Evolutionary conservation across 176 grass and related monocot species (phyloP).

Genomic region (Bothriochloa decipiens): DNA sequence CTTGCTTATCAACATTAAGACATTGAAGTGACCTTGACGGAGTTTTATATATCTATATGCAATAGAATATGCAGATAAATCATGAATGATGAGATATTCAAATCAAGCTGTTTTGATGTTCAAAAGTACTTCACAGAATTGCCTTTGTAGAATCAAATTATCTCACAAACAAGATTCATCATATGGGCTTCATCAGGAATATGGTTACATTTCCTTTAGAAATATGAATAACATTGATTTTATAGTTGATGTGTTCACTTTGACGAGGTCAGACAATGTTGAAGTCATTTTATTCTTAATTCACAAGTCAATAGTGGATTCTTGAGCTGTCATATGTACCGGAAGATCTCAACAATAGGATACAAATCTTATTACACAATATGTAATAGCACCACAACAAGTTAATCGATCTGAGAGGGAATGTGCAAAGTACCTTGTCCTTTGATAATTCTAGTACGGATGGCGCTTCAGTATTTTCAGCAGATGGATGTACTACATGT

Average conservation of each 20-base stretch:
- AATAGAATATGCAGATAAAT: slow-evolving; percentile 6
- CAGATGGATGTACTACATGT: slow-evolving; percentile 61
- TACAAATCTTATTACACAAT: neutral
- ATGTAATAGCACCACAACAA: neutral
- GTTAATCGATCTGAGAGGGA: neutral
- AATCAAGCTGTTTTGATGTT: neutral
- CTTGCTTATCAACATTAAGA: neutral
- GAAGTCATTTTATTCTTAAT: neutral
- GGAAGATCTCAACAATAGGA: neutral
- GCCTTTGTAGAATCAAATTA: neutral
- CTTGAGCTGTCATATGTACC: neutral
- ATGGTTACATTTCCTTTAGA: neutral
- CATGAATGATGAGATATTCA: neutral
- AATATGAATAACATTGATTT: slow-evolving; percentile 10
- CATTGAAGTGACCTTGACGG: neutral
- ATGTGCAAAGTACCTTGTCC: slow-evolving; percentile 55
- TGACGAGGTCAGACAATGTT: neutral
- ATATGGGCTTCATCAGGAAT: neutral
- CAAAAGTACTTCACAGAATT: neutral
- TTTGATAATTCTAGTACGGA: slow-evolving; percentile 79
- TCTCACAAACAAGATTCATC: neutral
- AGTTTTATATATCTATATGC: neutral
- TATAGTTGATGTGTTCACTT: neutral
- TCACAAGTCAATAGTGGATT: slow-evolving; percentile 16
- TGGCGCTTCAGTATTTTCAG: slow-evolving; percentile 42